Evolutionary conservation across 768 basidiomycete genomes (phyloP).

Genomic region (Xerocomus spinulosus): DNA sequence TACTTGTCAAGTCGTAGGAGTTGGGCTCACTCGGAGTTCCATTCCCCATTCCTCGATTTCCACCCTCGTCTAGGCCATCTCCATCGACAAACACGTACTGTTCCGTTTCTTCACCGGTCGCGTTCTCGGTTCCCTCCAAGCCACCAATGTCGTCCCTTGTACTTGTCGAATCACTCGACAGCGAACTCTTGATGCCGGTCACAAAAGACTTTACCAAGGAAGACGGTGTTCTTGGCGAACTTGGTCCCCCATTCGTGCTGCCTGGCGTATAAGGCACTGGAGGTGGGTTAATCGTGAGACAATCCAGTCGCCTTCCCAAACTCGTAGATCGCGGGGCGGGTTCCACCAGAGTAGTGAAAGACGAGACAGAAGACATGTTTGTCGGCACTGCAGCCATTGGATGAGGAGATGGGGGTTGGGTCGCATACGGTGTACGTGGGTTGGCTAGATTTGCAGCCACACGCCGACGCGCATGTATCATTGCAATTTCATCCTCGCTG

Average conservation of each 20-base stretch:
- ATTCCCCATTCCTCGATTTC: slow-evolving; percentile 10
- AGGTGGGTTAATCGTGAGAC: slow-evolving; percentile 8
- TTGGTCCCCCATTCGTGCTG: slow-evolving; percentile 2
- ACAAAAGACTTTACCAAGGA: slow-evolving; percentile 23
- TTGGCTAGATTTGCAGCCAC: slow-evolving; percentile 16
- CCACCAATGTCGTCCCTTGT: slow-evolving; percentile 1
- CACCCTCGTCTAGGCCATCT: slow-evolving; percentile 3
- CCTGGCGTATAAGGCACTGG: slow-evolving; percentile 12
- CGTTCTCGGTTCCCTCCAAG: neutral
- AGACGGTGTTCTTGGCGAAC: slow-evolving; percentile 18
- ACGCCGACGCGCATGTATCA: slow-evolving; percentile 43
- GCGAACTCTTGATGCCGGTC: slow-evolving; percentile 17
- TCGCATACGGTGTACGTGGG: slow-evolving; percentile 1
- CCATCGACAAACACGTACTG: slow-evolving; percentile 28
- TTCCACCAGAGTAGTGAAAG: slow-evolving; percentile 12
- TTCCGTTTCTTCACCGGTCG: slow-evolving; percentile 14
- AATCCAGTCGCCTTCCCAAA: slow-evolving; percentile 7
- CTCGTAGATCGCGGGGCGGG: slow-evolving; percentile 27
- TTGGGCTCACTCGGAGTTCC: slow-evolving; percentile 21
- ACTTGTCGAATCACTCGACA: slow-evolving; percentile 13
- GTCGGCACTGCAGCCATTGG: neutral
- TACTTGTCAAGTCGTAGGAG: slow-evolving; percentile 19
- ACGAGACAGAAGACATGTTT: slow-evolving; percentile 17
- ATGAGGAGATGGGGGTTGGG: slow-evolving; percentile 18
- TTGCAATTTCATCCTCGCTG: slow-evolving; percentile 62